phyloP scores from a whole-genome alignment of 768 basidiomycete genomes.

The Filobasidium wieringae region DNA sequence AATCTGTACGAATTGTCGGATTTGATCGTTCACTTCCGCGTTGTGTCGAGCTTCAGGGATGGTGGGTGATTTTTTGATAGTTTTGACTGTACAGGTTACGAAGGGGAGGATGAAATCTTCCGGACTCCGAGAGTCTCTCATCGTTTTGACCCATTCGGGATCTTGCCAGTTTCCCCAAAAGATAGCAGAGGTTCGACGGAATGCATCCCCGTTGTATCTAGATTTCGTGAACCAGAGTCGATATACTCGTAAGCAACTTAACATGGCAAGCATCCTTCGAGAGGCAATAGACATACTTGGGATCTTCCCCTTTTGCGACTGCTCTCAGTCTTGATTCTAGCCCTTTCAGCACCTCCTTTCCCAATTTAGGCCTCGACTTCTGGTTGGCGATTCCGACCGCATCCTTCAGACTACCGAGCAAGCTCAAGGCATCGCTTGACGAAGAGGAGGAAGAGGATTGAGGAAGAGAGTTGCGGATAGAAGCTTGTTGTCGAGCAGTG shows the following conservation, averaged over 20 bases:
- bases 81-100: conserved; percentile 74
- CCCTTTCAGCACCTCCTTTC: conserved; percentile 50
- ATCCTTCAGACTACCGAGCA: conserved; percentile 8
- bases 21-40: conserved; percentile 79
- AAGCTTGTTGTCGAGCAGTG: neutral
- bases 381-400: conserved; percentile 48
- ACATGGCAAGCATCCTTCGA: too few species aligned
- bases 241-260: too few species aligned
- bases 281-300: conserved; percentile 60
- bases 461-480: neutral
- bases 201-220: conserved; percentile 80
- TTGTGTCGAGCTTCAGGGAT: conserved; percentile 84
- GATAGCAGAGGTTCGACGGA: conserved; percentile 77
- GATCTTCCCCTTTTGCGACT: conserved; percentile 86
- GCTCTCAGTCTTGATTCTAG: conserved; percentile 79
- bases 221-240: too few species aligned
- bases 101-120: conserved; percentile 96
- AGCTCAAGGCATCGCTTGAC: neutral
- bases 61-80: conserved; percentile 79
- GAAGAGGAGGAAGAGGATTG: neutral
- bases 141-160: conserved; percentile 70
- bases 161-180: conserved; percentile 85
- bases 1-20: conserved; percentile 74
- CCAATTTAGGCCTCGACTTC: conserved; percentile 46
- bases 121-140: conserved; percentile 93